Evolutionary conservation across 2,329 filamentous ascomycete genomes (phyloP), one percentile per base, ranked within the genome.

Genomic region (Aureobasidium leucospermi): DNA sequence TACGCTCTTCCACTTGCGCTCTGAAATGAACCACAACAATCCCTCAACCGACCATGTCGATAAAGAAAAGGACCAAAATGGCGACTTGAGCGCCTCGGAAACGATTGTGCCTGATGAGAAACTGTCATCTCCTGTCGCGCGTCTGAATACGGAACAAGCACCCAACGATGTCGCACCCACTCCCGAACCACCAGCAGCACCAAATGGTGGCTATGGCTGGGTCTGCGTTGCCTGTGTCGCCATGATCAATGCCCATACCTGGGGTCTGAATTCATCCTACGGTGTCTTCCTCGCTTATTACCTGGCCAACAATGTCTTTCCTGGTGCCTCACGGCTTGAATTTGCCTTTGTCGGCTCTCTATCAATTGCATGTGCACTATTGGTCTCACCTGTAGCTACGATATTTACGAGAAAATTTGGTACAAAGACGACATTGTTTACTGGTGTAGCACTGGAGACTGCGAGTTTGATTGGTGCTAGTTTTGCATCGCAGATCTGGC

Each of bases 231-330:
- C 68, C 29, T 76, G 73, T 63, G 68, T 69, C 15, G 72, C 72
- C 53, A 63, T 73, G 6, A 77, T 80, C 38, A 79, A 78, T 64
- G 73, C 70, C 1, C 75, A 79, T 65, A 79, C 76, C 4, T 79
- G 77, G 78, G 70, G 70, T 15, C 58, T 71, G 8, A 71, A 72
- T 52, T 67, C 64, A 10, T 79, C 81, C 1, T 88, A 81, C 75
- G 89, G 88, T 69, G 85, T 90, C 60, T 90, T 87, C 63, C 83
- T 93, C 13, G 86, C 90, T 15, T 81, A 90, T 67, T 94, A 93
- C 75, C 81, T 93, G 59, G 75, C 79, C 16, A 81, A 80, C 51
- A 75, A 84, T 56, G 77, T 79, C 23, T 90, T 88, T 63, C 80
- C 83, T 0, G 83, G 81, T 13, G 81, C 87, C 2, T 84, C 82